Conservation (phyloP, 768 basidiomycete genomes). For the Lentinula edodes region DNA sequence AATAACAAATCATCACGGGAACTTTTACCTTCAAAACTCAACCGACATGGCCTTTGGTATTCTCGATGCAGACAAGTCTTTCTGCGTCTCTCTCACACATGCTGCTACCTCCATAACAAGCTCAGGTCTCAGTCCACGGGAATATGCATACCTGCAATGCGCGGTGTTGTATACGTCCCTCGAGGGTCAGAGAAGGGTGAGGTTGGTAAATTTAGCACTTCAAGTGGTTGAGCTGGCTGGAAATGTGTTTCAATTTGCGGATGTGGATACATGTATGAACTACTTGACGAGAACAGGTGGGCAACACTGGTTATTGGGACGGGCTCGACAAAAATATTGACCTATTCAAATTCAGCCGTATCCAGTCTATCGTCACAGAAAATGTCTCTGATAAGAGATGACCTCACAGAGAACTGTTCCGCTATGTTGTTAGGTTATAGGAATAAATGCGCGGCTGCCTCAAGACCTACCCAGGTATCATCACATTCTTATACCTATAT, state of each 20-base stretch:
- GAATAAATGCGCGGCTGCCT: constrained; percentile 78
- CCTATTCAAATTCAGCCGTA: constrained; percentile 50
- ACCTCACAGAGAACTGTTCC: constrained; percentile 79
- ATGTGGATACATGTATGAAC: constrained; percentile 78
- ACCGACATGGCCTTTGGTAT: constrained; percentile 77
- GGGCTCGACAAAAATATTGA: not conserved
- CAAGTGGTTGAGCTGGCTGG: constrained; percentile 80
- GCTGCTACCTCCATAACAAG: constrained; percentile 25
- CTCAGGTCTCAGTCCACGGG: constrained; percentile 56
- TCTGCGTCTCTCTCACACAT: constrained; percentile 74
- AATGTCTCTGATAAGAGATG: constrained; percentile 75
- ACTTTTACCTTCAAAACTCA: constrained; percentile 59
- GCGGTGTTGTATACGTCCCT: constrained; percentile 83
- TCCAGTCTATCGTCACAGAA: constrained; percentile 51
- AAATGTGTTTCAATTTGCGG: constrained; percentile 87
- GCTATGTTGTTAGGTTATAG: constrained; percentile 82
- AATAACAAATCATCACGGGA: constrained; percentile 62
- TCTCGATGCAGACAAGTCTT: constrained; percentile 76
- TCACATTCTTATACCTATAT: not conserved
- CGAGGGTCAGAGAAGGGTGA: constrained; percentile 74
- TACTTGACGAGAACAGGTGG: constrained; percentile 75
- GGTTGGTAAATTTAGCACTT: constrained; percentile 82
- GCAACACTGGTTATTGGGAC: constrained; percentile 15
- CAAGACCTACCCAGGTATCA: constrained; percentile 71
- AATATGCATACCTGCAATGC: constrained; percentile 76